Base-by-base conservation (phyloP, 352 stramenopile genomes). In the Pythium brassicae region DNA sequence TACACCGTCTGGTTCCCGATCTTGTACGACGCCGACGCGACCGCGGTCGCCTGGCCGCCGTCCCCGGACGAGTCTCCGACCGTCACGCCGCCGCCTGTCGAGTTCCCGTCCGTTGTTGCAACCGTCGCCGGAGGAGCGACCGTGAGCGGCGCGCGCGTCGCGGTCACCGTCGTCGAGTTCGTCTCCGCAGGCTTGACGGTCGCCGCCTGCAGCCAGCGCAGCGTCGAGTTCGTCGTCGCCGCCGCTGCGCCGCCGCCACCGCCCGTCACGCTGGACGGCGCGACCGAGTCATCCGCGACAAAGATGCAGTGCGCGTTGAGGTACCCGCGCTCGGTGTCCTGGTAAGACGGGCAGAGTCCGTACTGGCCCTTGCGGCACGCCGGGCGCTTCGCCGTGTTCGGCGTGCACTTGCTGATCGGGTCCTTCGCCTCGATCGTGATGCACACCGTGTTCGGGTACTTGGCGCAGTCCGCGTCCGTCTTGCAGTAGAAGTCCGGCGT, bases 241-340 rank as follows among this genome's bases (percentile, higher is more conserved):
- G 50, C 23, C 15, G 35, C 35, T 17, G 53, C 25, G n/a, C 12
- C 40, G 44, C 45, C 20, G 34, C 7, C 20, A 11, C 32, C 14
- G 34, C 7, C 34, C n/a, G 45, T 53, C 17, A 27, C 46, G 7
- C 44, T 59, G 20, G 71, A 15, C 20, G 65, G 68, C 11, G 45
- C 40, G 17, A 61, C 59, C 53, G 53, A 60, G 53, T 91, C 73
- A 62, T 89, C 75, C 15, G 81, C 78, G 25, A 90, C 78, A 34
- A 94, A 89, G 3, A 94, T 69, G 51, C 84, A 94, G 54, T 94
- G 84, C 23, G 79, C 76, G 55, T 94, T 92, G n/a, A 94, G 50
- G 64, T 87, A 92, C 32, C 77, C 79, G 42, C 75, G 66, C 50
- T 87, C 72, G 17, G 74, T 62, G 44, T 69, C 79, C 56, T 94